Conservation (phyloP, 805 yeast species). For the Sugiyamaella qingdaonensis region DNA sequence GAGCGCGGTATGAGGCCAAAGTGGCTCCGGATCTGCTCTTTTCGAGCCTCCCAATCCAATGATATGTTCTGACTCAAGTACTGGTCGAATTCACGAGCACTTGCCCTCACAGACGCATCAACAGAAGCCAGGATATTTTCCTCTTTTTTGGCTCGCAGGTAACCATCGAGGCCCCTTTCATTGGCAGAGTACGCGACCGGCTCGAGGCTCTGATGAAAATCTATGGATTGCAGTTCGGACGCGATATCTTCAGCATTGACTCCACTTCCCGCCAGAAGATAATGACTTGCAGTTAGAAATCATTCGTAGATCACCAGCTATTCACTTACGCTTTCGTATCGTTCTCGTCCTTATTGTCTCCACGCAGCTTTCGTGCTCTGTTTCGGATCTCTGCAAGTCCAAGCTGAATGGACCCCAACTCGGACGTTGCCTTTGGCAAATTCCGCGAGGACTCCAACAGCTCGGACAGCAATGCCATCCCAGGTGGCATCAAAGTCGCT, state of each 20-base stretch:
- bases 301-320: too few species aligned
- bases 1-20: slow-evolving; percentile 49
- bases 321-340: slow-evolving; percentile 35
- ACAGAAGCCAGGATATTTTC: slow-evolving; percentile 79
- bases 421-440: slow-evolving; percentile 61
- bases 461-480: slow-evolving; percentile 52
- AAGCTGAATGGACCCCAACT: slow-evolving; percentile 74
- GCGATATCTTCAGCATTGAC: slow-evolving; percentile 81
- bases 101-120: slow-evolving; percentile 68
- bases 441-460: slow-evolving; percentile 72
- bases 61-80: slow-evolving; percentile 68
- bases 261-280: slow-evolving; percentile 85
- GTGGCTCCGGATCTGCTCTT: slow-evolving; percentile 66
- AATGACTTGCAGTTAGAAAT: slow-evolving; percentile 44
- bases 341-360: slow-evolving; percentile 44
- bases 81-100: slow-evolving; percentile 78
- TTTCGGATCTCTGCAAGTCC: slow-evolving; percentile 74
- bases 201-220: slow-evolving; percentile 31
- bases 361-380: slow-evolving; percentile 57
- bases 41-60: slow-evolving; percentile 79
- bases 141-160: slow-evolving; percentile 66
- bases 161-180: slow-evolving; percentile 41
- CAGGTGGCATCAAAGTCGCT: slow-evolving; percentile 21
- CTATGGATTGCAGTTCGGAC: slow-evolving; percentile 41
- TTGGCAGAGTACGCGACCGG: slow-evolving; percentile 19